These are phyloP conservation scores for Suillus subalutaceus DNA, from an alignment of 768 basidiomycete species.

Conservation along the genomic window DNA sequence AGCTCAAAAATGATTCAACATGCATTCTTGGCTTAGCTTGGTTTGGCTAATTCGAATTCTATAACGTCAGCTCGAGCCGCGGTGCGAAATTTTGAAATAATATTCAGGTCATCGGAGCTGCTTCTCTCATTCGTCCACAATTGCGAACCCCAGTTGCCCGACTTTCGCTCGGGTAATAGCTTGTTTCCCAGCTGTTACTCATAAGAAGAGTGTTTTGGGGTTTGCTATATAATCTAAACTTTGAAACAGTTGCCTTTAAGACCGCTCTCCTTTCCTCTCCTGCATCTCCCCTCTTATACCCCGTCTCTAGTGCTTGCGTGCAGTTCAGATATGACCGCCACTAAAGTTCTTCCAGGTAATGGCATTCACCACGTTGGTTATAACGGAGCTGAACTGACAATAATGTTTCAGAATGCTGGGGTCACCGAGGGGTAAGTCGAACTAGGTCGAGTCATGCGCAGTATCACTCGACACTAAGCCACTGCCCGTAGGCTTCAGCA, in stretches of 20 bases:
- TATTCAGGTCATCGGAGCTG: not conserved
- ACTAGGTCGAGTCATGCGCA: constrained; percentile 41
- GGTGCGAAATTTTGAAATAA: not conserved
- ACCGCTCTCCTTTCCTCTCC: constrained; percentile 8
- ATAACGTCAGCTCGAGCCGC: not conserved
- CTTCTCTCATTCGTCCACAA: not conserved
- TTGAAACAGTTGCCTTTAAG: not conserved
- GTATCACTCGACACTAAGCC: not conserved
- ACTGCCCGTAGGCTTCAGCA: constrained; percentile 72
- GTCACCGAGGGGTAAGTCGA: constrained; percentile 66
- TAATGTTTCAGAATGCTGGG: constrained; percentile 70
- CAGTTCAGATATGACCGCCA: constrained; percentile 23
- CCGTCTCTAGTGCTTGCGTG: constrained; percentile 13
- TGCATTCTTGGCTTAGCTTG: not conserved
- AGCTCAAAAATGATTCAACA: not conserved
- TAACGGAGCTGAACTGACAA: constrained; percentile 3
- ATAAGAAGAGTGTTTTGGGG: too few relatives aligned
- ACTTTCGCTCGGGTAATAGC: not conserved
- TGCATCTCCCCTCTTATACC: constrained; percentile 2
- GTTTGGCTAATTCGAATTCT: not conserved
- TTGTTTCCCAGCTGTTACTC: constrained; percentile 10
- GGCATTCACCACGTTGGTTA: not conserved
- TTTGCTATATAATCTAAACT: constrained; percentile 25
- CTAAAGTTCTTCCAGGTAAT: constrained; percentile 32
- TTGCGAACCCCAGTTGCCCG: not conserved